phyloP scores from a whole-genome alignment of 129 eudicot species.

The Solidago caesia region DNA sequence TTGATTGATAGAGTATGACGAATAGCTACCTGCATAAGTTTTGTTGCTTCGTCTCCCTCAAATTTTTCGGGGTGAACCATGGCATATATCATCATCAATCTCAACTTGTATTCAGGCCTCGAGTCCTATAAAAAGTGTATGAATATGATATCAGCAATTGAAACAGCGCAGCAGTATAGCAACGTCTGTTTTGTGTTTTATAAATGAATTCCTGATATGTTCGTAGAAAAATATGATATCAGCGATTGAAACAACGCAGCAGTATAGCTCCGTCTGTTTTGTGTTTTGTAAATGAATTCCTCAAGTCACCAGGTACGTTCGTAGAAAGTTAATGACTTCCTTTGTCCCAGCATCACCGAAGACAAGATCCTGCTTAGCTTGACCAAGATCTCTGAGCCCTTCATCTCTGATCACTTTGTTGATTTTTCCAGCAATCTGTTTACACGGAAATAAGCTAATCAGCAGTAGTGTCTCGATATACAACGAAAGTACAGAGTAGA shows the following conservation, averaged over 20 bases:
- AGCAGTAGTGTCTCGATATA: background rate
- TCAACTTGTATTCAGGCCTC: conserved; percentile 51
- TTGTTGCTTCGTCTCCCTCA: conserved; percentile 85
- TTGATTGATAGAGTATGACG: conserved; percentile 16
- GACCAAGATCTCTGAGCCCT: conserved; percentile 84
- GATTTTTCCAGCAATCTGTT: conserved; percentile 85
- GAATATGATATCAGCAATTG: conserved; percentile 2
- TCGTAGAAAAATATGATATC: conserved; percentile 41
- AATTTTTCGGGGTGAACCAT: conserved; percentile 79
- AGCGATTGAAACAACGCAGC: background rate
- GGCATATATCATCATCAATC: conserved; percentile 81
- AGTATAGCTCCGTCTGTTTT: background rate
- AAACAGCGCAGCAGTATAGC: background rate
- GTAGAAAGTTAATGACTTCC: conserved; percentile 68
- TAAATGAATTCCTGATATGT: conserved; percentile 36
- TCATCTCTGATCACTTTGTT: conserved; percentile 64
- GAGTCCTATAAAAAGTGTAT: conserved; percentile 39
- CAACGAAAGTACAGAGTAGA: background rate
- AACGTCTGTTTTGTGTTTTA: conserved; percentile 1
- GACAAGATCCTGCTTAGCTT: conserved; percentile 94
- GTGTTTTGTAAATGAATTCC: conserved; percentile 11
- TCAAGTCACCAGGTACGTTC: conserved; percentile 57
- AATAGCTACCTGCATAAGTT: conserved; percentile 86
- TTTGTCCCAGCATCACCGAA: conserved; percentile 93
- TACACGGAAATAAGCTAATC: conserved; percentile 4